Evolutionary conservation across 2,329 filamentous ascomycete genomes (phyloP).

Genomic region (Trichoderma sp.): DNA sequence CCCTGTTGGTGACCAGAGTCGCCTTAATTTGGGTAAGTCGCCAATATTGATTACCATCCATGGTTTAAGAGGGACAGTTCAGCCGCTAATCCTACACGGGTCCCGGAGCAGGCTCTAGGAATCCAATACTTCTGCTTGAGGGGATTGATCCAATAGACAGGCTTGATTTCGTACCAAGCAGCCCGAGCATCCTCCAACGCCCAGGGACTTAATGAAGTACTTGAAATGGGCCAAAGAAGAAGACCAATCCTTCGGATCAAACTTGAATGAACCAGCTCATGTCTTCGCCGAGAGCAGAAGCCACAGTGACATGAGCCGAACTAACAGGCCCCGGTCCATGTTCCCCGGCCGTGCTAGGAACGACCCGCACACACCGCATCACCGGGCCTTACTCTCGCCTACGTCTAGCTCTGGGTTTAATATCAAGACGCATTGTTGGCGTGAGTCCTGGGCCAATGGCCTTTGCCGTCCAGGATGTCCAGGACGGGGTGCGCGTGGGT

Average conservation of each 20-base stretch:
- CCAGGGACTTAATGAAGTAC: too few relatives aligned
- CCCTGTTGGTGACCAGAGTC: constrained; percentile 55
- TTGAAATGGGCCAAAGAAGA: too few relatives aligned
- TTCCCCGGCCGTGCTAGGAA: constrained; percentile 18
- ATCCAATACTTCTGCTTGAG: not conserved
- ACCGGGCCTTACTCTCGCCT: not conserved
- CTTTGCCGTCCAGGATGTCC: not conserved
- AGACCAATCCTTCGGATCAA: not conserved
- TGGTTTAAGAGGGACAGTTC: not conserved
- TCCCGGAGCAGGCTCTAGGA: not conserved
- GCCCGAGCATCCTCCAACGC: not conserved
- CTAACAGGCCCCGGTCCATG: constrained; percentile 22
- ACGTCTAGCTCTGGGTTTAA: constrained; percentile 5
- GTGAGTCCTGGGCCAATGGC: not conserved
- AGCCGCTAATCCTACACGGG: not conserved
- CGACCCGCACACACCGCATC: constrained; percentile 10
- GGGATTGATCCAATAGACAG: not conserved
- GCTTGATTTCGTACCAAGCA: not conserved
- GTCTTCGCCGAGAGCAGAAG: not conserved
- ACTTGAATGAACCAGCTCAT: not conserved
- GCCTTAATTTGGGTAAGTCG: constrained; percentile 34
- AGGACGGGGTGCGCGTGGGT: not conserved
- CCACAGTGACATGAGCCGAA: not conserved
- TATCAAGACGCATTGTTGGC: constrained; percentile 23
- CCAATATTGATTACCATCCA: not conserved